Conservation (phyloP, 1,139 yeast species). For the Candida albicans region DNA sequence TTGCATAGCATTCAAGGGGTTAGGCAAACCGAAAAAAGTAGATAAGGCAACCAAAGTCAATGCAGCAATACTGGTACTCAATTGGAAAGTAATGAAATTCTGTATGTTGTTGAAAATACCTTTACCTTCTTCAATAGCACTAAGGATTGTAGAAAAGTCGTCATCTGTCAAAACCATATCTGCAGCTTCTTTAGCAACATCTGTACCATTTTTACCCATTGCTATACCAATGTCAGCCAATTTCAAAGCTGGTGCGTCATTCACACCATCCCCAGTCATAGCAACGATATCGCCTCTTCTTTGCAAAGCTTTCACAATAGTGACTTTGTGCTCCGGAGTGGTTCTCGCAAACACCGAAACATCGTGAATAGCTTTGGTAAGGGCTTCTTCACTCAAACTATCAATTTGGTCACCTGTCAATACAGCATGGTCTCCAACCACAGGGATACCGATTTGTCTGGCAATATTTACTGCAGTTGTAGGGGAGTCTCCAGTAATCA, state of each 20-base stretch:
- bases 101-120: conserved; percentile 94
- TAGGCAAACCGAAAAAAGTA: conserved; percentile 83
- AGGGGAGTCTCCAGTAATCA: conserved; percentile 97
- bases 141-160: conserved; percentile 87
- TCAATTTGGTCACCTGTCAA: conserved; percentile 85
- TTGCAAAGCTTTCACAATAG: conserved; percentile 89
- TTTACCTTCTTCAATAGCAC: conserved; percentile 95
- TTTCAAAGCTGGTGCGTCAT: conserved; percentile 98
- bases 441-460: conserved; percentile 86
- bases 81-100: conserved; percentile 88
- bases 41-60: conserved; percentile 83
- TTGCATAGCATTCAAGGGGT: conserved; percentile 98
- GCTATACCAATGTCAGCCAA: conserved; percentile 96
- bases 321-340: conserved; percentile 92
- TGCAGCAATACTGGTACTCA: conserved; percentile 95
- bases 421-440: conserved; percentile 63
- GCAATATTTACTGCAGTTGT: conserved; percentile 93
- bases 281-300: conserved; percentile 94
- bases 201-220: conserved; percentile 97
- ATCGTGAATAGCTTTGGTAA: conserved; percentile 71
- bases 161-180: conserved; percentile 98
- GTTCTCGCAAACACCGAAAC: conserved; percentile 95
- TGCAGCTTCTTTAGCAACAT: conserved; percentile 97
- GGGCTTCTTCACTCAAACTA: conserved; percentile 62
- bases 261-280: conserved; percentile 99